Base-by-base conservation (phyloP, 2,329 filamentous ascomycete species). In the Colletotrichum lindemuthianum region DNA sequence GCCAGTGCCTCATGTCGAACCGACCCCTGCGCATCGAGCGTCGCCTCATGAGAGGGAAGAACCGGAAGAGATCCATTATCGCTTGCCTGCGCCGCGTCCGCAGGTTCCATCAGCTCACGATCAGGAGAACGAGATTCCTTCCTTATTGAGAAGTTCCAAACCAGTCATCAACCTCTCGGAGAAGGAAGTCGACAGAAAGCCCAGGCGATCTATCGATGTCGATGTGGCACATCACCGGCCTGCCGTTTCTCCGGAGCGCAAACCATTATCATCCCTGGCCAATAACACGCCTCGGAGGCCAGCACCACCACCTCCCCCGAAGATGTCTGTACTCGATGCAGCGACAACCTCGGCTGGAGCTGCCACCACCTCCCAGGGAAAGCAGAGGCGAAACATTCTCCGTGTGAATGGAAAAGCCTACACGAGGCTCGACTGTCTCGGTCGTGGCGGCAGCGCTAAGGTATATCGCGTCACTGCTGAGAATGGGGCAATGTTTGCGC, bases 391-490 rank as follows among this genome's bases (percentile, higher is more conserved):
- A 50, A 92, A 93, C 67, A 90, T 95, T 63, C 86, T 98, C 63
- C 89, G 90, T 50, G 89, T 99, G 66, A 99, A 99, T 73, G 92
- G 93, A 66, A 96, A 96, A 74, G 87, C 89, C 40, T 99, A 97
- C 74, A 96, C 93, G 24, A 87, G 95, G 50, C 86, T 98, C 67
- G 94, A 97, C 75, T 92, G 91, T 69, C 90, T 99, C 69, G 96
- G 96, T 9, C 90, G 94, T 63, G 96, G 96, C 67, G 96, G 96
- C 37, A 97, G 93, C 70, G 94, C 91, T 53, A 94, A 96, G 73
- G 96, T 99, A 2, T 99, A 97, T 77, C 90, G 93, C 49, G 96
- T 99, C 39, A 97, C 97, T 82, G 95, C 96, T 0, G 96, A 99
- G 76, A 98, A 97, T 73, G 94, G 93, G 72, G 96, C 94, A 75